Evolutionary conservation across 805 yeast species (phyloP).

Genomic region (Blastobotrys muscicola): DNA sequence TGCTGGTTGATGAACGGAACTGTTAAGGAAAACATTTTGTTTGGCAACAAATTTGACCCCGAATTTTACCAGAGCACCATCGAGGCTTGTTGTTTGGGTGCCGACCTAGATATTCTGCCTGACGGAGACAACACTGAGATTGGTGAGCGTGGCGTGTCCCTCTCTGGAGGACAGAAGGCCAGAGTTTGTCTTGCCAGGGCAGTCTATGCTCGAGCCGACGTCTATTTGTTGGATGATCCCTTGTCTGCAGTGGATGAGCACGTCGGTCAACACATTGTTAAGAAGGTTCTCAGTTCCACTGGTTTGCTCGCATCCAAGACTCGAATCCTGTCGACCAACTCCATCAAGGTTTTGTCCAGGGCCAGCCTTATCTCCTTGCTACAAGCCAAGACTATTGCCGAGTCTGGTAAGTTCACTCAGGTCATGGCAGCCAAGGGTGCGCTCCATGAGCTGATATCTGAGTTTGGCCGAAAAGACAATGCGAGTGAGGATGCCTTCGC

Average conservation of each 20-base stretch:
- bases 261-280: constrained; percentile 73
- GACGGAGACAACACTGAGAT: constrained; percentile 74
- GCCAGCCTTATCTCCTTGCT: constrained; percentile 66
- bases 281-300: constrained; percentile 65
- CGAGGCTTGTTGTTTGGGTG: constrained; percentile 54
- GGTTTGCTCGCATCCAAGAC: constrained; percentile 72
- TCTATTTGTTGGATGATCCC: constrained; percentile 67
- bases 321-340: constrained; percentile 76
- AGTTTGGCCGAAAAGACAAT: constrained; percentile 17
- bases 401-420: constrained; percentile 26
- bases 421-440: constrained; percentile 20
- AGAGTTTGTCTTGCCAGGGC: constrained; percentile 73
- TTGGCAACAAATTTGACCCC: constrained; percentile 50
- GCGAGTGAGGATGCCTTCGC: neutral
- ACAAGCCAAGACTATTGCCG: constrained; percentile 36
- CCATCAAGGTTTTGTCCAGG: constrained; percentile 67
- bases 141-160: constrained; percentile 77
- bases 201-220: constrained; percentile 59
- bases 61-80: constrained; percentile 45
- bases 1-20: constrained; percentile 98
- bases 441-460: constrained; percentile 17
- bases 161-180: constrained; percentile 88
- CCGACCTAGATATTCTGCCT: constrained; percentile 56
- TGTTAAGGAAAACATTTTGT: constrained; percentile 64
- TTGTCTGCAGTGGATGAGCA: constrained; percentile 81